Evolutionary conservation across 176 grass and related monocot genomes (phyloP), one percentile per base, ranked within the genome.

Genomic region (Avena insularis): DNA sequence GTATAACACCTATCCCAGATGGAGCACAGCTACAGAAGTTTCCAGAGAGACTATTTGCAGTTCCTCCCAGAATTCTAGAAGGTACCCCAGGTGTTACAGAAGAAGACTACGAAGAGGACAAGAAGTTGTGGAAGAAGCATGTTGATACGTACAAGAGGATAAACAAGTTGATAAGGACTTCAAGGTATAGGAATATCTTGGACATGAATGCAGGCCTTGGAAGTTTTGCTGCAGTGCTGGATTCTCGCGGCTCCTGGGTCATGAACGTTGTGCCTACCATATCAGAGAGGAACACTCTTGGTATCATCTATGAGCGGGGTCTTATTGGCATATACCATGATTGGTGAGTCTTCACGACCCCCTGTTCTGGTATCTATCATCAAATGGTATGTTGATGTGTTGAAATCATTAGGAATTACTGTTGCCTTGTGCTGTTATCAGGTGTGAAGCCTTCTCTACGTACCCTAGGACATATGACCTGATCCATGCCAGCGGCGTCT

Each of bases 131-230:
- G 93, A 92, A 75, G 84, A 93, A 93, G 71, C 85, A 93, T 90
- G 91, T 93, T 58, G 79, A 85, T 83, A 85, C 92, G 74, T 97
- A 97, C 82, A 97, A 84, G 89, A 88, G 87, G 83, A 86, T 97
- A 79, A 95, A 93, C 78, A 97, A 95, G 61, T 82, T 94, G 49
- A 90, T 97, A 23, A 89, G 89, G 54, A 88, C 91, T 12, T 65
- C 55, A 55, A 88, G 92, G 77, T 97, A 97, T 65, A 90, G 87
- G 33, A 97, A 97, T 86, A 95, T 97, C 79, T 90, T 97, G 93
- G 95, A 97, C 89, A 95, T 97, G 95, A 95, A 97, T 90, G 95
- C 95, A 58, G 93, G 91, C 80, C 86, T 95, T 54, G 95, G 95
- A 84, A 92, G 95, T 86, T 97, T 97, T 87, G 89, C 89, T 77